These are phyloP conservation scores for Sclerotiophoma versabilis DNA, from an alignment of 2,329 filamentous ascomycete species.

Conservation along the genomic window DNA sequence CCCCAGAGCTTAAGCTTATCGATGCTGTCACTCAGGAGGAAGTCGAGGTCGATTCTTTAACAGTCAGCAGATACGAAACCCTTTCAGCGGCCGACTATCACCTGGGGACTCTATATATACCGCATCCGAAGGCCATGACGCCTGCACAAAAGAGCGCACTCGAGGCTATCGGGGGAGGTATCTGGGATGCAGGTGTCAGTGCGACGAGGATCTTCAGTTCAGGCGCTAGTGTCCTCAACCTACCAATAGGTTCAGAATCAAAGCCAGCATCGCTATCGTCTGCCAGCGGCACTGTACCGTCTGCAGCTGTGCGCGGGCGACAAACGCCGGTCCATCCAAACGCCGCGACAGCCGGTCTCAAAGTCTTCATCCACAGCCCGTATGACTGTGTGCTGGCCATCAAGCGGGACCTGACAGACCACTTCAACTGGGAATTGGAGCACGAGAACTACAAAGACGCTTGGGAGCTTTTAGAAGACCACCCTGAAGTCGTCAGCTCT, in stretches of 20 bases:
- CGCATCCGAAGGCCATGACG: conserved; percentile 67
- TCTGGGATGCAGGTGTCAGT: conserved; percentile 92
- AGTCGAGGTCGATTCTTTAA: conserved; percentile 84
- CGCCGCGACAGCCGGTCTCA: conserved; percentile 65
- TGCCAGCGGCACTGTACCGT: conserved; percentile 27
- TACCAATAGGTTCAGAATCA: conserved; percentile 50
- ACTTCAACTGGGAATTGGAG: conserved; percentile 84
- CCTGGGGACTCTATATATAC: conserved; percentile 80
- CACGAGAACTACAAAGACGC: conserved; percentile 82
- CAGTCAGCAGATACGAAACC: conserved; percentile 84
- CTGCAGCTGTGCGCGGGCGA: conserved; percentile 27
- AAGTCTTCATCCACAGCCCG: conserved; percentile 95
- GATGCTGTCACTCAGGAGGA: conserved; percentile 84
- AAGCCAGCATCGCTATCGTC: conserved; percentile 45
- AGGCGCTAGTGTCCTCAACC: conserved; percentile 72
- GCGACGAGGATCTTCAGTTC: conserved; percentile 88
- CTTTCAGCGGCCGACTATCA: conserved; percentile 92
- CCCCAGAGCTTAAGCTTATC: conserved; percentile 89
- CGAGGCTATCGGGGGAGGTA: conserved; percentile 76
- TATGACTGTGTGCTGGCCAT: conserved; percentile 96
- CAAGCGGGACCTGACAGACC: conserved; percentile 84
- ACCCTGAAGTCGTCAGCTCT: conserved; percentile 72
- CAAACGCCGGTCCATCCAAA: conserved; percentile 54
- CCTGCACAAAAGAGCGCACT: conserved; percentile 75
- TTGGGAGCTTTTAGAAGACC: conserved; percentile 87